Conservation (phyloP, 2,329 filamentous ascomycete genomes). For the Alternaria gansuensis region DNA sequence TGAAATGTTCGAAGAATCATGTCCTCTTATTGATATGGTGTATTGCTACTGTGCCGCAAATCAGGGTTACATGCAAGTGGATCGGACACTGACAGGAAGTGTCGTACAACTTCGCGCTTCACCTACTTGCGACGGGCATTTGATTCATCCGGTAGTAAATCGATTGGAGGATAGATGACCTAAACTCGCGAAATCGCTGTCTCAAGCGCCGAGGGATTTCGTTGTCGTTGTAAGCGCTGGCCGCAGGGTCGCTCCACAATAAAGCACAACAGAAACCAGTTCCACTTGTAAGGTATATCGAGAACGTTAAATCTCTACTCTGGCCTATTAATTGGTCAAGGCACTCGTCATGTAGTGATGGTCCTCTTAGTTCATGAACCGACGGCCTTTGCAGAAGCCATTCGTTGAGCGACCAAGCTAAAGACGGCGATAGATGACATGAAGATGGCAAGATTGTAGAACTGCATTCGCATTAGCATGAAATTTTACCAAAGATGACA, state of each 20-base stretch:
- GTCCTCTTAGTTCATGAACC: slow-evolving; percentile 6
- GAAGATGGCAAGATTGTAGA: slow-evolving; percentile 96
- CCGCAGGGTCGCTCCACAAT: background rate
- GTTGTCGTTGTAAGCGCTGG: slow-evolving; percentile 5
- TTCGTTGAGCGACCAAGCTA: slow-evolving; percentile 88
- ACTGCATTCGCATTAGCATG: slow-evolving; percentile 63
- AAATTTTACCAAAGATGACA: background rate
- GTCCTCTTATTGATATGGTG: background rate
- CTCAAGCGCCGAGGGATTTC: slow-evolving; percentile 2
- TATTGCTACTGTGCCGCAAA: background rate
- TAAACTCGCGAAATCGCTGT: background rate
- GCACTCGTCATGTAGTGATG: background rate
- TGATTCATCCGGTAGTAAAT: background rate
- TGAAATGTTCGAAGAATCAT: background rate
- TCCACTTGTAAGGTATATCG: background rate
- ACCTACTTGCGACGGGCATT: background rate
- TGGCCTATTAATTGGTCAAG: background rate
- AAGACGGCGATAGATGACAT: slow-evolving; percentile 96
- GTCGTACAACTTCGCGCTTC: slow-evolving; percentile 2
- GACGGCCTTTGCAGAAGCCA: slow-evolving; percentile 58
- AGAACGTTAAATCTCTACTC: background rate
- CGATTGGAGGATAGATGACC: background rate
- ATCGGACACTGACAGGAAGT: background rate
- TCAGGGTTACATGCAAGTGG: background rate
- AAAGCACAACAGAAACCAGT: background rate